Evolutionary conservation across 441 rosid genomes (phyloP).

Genomic region (Capsella rubella): DNA sequence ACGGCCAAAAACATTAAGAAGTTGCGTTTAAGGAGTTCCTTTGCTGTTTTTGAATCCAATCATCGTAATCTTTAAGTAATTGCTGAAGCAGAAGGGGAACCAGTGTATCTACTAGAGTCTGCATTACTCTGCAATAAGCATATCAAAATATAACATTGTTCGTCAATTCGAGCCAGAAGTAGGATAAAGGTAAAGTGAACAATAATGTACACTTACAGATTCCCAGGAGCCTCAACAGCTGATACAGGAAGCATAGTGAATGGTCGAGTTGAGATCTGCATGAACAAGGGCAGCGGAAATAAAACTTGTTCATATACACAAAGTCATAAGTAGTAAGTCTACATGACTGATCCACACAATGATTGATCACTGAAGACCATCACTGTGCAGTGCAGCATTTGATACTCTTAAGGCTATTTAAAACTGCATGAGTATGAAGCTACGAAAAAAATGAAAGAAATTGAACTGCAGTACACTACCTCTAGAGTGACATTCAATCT

Average conservation of each 20-base stretch:
- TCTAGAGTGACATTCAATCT: conserved; percentile 68
- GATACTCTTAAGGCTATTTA: conserved; percentile 16
- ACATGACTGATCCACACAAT: conserved; percentile 4
- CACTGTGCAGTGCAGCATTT: conserved; percentile 7
- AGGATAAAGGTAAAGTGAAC: conserved; percentile 4
- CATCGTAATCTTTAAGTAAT: conserved; percentile 61
- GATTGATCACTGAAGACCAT: not conserved
- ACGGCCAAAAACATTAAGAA: not conserved
- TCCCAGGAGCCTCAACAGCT: conserved; percentile 83
- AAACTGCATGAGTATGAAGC: not conserved
- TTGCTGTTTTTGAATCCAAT: conserved; percentile 58
- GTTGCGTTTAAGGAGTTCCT: not conserved
- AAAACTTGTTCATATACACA: not conserved
- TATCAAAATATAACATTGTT: conserved; percentile 8
- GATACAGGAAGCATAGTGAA: conserved; percentile 71
- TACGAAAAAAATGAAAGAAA: not conserved
- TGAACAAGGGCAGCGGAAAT: not conserved
- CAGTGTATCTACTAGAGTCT: conserved; percentile 77
- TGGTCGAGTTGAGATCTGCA: conserved; percentile 73
- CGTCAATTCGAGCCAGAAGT: not conserved
- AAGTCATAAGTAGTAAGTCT: conserved; percentile 20
- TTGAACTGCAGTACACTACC: conserved; percentile 48
- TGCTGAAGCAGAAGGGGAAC: conserved; percentile 70
- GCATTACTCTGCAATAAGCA: conserved; percentile 65
- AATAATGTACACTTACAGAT: conserved; percentile 59